phyloP scores from a whole-genome alignment of 345 rosid genomes.

The Combretum micranthum region DNA sequence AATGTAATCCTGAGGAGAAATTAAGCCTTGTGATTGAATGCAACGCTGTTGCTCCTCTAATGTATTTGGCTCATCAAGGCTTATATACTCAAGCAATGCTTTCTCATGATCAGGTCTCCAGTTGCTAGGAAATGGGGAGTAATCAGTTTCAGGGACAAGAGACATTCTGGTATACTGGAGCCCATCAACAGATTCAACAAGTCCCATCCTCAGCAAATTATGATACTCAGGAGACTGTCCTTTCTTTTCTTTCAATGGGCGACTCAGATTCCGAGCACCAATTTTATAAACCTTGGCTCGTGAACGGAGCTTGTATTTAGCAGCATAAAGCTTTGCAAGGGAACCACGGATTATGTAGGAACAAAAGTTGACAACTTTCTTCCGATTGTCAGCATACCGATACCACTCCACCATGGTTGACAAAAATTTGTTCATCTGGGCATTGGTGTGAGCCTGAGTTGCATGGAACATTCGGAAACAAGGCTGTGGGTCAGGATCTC shows the following conservation, averaged over 20 bases:
- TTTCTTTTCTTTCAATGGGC: slow-evolving; percentile 85
- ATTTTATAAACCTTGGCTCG: slow-evolving; percentile 86
- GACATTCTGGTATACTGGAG: slow-evolving; percentile 92
- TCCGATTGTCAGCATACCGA: slow-evolving; percentile 80
- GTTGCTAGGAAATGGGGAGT: slow-evolving; percentile 72
- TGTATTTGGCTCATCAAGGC: slow-evolving; percentile 64
- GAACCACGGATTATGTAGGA: slow-evolving; percentile 86
- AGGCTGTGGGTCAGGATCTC: slow-evolving; percentile 95
- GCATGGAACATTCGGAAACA: slow-evolving; percentile 98
- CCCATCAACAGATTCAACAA: slow-evolving; percentile 84
- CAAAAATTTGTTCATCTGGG: slow-evolving; percentile 92
- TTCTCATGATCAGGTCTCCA: slow-evolving; percentile 95
- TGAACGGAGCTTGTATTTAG: slow-evolving; percentile 89
- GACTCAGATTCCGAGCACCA: slow-evolving; percentile 58
- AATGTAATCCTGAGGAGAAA: slow-evolving; percentile 83
- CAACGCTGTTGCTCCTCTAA: slow-evolving; percentile 62
- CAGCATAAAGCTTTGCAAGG: slow-evolving; percentile 93
- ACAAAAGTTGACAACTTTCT: slow-evolving; percentile 83
- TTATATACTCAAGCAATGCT: slow-evolving; percentile 66
- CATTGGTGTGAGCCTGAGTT: slow-evolving; percentile 88
- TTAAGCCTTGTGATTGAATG: slow-evolving; percentile 71
- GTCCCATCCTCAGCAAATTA: slow-evolving; percentile 84
- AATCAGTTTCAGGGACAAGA: slow-evolving; percentile 87
- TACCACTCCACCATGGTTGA: slow-evolving; percentile 89
- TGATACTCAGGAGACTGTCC: slow-evolving; percentile 85